Evolutionary conservation across 192 early-diverging fungal genomes (phyloP).

Genomic region (Rhizoclosmatium sp.): DNA sequence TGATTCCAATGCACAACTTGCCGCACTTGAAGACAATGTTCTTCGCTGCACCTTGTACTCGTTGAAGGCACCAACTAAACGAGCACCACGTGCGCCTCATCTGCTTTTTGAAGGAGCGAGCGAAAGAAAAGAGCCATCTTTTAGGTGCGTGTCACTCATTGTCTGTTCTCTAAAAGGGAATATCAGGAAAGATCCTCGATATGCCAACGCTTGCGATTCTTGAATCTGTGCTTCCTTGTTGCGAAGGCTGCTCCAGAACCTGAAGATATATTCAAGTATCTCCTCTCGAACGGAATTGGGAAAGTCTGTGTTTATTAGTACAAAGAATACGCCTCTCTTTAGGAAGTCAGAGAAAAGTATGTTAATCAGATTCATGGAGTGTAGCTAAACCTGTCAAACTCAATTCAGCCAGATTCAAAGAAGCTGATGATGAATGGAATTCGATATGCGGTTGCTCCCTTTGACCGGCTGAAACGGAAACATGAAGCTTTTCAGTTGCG

Average conservation of each 20-base stretch:
- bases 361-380: too few species aligned
- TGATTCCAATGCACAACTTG: background rate
- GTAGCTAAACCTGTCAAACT: constrained; percentile 10
- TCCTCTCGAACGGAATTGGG: constrained; percentile 77
- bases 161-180: background rate
- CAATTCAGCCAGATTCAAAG: constrained; percentile 53
- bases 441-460: constrained; percentile 71
- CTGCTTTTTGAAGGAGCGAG: constrained; percentile 42
- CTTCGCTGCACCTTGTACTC: background rate
- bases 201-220: constrained; percentile 55
- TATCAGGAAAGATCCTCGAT: constrained; percentile 42
- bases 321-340: constrained; percentile 73
- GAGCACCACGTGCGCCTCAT: constrained; percentile 44
- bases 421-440: constrained; percentile 76
- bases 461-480: constrained; percentile 65
- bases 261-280: constrained; percentile 78
- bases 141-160: constrained; percentile 22
- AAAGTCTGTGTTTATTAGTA: constrained; percentile 69
- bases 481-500: constrained; percentile 68
- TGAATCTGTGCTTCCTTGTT: constrained; percentile 71
- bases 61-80: constrained; percentile 55
- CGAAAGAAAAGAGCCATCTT: constrained; percentile 30
- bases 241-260: constrained; percentile 55
- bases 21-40: background rate
- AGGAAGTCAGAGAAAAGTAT: constrained; percentile 59